Percentiles rank a stretch among this genome's conserved stretches.
Conservation (phyloP, 805 yeast genomes). For the Saccharomyces eubayanus region DNA sequence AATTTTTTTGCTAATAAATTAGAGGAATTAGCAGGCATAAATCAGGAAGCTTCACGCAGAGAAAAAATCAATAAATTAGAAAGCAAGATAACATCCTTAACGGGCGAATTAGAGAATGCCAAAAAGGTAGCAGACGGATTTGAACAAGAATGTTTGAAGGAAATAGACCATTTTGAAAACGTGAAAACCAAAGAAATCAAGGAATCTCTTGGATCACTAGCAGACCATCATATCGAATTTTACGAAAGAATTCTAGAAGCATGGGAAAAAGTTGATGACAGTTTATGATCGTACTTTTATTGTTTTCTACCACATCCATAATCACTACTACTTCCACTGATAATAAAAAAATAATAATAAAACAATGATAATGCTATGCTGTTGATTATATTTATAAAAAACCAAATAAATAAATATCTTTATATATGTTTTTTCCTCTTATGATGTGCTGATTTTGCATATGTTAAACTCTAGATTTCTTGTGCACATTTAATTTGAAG, state of each 20-base stretch:
- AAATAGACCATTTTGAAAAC: slow-evolving; percentile 61
- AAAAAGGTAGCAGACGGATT: slow-evolving; percentile 43
- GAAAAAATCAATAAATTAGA: slow-evolving; percentile 46
- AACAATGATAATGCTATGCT: background rate
- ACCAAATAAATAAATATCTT: background rate
- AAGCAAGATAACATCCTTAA: slow-evolving; percentile 39
- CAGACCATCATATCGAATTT: slow-evolving; percentile 68
- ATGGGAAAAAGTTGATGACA: slow-evolving; percentile 54
- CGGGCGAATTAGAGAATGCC: slow-evolving; percentile 44
- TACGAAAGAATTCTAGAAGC: slow-evolving; percentile 59
- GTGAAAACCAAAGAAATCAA: slow-evolving; percentile 74
- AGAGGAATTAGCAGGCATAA: slow-evolving; percentile 56
- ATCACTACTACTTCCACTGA: background rate
- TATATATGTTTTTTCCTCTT: background rate
- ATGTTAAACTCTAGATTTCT: slow-evolving; percentile 8
- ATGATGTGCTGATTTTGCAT: background rate
- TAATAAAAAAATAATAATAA: background rate
- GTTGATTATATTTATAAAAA: background rate
- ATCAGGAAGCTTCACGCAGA: slow-evolving; percentile 47
- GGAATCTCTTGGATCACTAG: slow-evolving; percentile 58
- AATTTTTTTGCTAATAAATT: slow-evolving; percentile 48
- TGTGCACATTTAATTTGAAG: slow-evolving; percentile 6
- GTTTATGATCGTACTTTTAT: slow-evolving; percentile 11
- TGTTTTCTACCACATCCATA: background rate
- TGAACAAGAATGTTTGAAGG: slow-evolving; percentile 50